These are phyloP conservation scores for Aspergillus piperis DNA, from an alignment of 2,329 filamentous ascomycete genomes.

Conservation along the genomic window DNA sequence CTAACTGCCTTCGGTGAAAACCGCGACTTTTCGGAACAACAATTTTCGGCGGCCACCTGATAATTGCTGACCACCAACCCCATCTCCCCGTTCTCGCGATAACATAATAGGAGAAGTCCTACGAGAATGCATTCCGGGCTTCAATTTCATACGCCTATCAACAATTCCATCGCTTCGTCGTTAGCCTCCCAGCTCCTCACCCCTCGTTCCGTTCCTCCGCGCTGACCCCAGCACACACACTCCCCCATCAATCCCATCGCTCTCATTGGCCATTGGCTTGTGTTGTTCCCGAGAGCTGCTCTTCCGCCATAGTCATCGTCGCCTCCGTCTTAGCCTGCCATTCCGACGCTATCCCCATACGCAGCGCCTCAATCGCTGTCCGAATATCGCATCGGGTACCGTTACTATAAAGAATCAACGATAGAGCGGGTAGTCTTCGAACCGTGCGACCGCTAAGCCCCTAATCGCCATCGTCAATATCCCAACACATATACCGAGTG, in stretches of 20 bases:
- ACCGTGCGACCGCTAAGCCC: slow-evolving; percentile 47
- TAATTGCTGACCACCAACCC: neutral
- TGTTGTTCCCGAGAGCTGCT: neutral
- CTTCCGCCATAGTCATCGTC: neutral
- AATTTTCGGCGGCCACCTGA: slow-evolving; percentile 18
- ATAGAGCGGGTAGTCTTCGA: slow-evolving; percentile 44
- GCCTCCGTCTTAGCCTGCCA: slow-evolving; percentile 22
- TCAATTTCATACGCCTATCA: neutral
- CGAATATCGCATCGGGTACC: slow-evolving; percentile 36
- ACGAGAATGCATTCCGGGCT: neutral
- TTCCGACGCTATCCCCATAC: slow-evolving; percentile 39
- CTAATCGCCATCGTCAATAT: slow-evolving; percentile 14
- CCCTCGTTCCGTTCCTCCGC: neutral
- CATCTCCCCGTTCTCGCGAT: neutral
- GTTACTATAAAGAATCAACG: slow-evolving; percentile 44
- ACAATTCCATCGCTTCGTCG: too few species aligned
- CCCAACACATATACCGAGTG: neutral
- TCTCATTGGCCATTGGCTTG: slow-evolving; percentile 6
- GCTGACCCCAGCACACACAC: neutral
- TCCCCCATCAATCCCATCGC: neutral
- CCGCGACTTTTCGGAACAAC: slow-evolving; percentile 39
- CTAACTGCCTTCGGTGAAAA: slow-evolving; percentile 40
- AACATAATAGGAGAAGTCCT: neutral
- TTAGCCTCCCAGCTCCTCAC: too few species aligned
- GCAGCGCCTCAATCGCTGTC: slow-evolving; percentile 42